Evolutionary conservation across 495 filamentous ascomycete genomes (phyloP), one percentile per base, ranked within the genome.

Genomic region (Penicillium malachiteum): DNA sequence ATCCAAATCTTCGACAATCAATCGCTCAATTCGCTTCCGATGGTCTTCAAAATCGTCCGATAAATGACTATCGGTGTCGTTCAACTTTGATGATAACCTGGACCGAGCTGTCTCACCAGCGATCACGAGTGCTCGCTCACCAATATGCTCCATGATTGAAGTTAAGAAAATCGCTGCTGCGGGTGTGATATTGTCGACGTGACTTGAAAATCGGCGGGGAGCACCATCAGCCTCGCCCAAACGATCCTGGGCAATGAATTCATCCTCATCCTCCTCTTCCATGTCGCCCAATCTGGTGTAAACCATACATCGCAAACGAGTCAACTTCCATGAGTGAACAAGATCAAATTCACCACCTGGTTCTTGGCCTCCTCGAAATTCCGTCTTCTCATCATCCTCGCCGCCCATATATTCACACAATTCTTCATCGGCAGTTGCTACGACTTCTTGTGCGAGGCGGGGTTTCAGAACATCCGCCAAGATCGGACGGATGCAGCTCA

Each of bases 191-290:
- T 89, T 81, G 26, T 87, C 90, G 8, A 79, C 64, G 67, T 80
- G 73, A 55, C 76, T 74, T 7, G 79, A 74, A 40, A 85, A 80
- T 43, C 86, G 81, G 37, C 78, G 79, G 32, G 78, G 75, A 31
- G 63, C 67, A 17, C 70, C 71, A 61, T 75, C 54, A 59, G 75
- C 55, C 37, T 83, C 79, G 10, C 83, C 78, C 5, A 89, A 77
- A 40, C 86, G 80, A 34, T 92, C 88, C 59, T 87, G 80, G 44
- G 87, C 79, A 61, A 91, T 88, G 59, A 86, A 90, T 58, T 84
- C 84, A 64, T 96, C 91, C 67, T 98, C 94, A 49, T 97, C 95
- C 61, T 97, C 91, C 72, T 96, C 92, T 70, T 99, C 95, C 82
- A 99, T 84, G 63, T 99, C 94, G 21, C 95, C 95, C 12, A 99